Conservation (phyloP, 2,329 filamentous ascomycete species). For the Ophiostoma tasmaniense region DNA sequence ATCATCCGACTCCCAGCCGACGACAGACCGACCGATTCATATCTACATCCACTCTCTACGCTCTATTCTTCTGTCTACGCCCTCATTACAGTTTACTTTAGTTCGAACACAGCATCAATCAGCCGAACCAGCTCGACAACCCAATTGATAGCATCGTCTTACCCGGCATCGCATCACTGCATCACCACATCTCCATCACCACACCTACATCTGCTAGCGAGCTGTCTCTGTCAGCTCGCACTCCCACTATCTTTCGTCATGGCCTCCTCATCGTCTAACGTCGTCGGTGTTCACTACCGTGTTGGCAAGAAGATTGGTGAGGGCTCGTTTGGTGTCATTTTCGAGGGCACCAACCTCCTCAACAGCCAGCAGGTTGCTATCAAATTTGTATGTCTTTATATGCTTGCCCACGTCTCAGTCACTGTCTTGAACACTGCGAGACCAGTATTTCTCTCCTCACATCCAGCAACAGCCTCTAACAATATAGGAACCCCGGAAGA, state of each 20-base stretch:
- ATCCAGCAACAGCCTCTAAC: background rate
- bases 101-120: background rate
- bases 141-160: background rate
- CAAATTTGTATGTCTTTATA: constrained; percentile 69
- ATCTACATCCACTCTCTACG: background rate
- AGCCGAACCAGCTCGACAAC: background rate
- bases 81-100: background rate
- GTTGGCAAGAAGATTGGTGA: constrained; percentile 99
- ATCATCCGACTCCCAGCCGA: background rate
- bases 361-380: constrained; percentile 99
- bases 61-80: background rate
- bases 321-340: constrained; percentile 97
- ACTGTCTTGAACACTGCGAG: background rate
- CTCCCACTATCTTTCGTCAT: constrained; percentile 38
- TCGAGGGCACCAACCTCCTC: constrained; percentile 94
- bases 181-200: background rate
- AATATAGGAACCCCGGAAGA: constrained; percentile 86
- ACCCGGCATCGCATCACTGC: background rate
- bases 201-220: background rate
- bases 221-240: background rate
- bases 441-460: background rate
- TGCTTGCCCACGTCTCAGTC: background rate
- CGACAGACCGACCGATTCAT: background rate
- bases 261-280: constrained; percentile 88
- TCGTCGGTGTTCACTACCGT: constrained; percentile 96